Conservation (phyloP, 2,329 filamentous ascomycete species). For the Fusarium floridanum region DNA sequence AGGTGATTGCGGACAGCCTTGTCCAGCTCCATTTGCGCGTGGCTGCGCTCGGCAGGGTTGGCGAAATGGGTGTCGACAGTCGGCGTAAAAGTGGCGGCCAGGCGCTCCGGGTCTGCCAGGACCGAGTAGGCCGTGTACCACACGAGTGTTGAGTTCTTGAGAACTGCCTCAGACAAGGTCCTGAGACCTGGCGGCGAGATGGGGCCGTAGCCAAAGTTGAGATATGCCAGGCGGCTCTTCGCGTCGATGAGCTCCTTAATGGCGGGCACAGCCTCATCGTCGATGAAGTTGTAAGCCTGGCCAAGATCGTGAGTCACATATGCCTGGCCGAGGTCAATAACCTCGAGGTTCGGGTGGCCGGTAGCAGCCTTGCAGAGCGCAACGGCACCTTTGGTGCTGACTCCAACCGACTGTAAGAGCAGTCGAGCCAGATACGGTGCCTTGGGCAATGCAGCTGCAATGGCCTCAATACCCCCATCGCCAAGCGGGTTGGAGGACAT, state of each 20-base stretch:
- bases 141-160: conserved; percentile 50
- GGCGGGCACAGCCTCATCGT: conserved; percentile 51
- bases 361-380: conserved; percentile 54
- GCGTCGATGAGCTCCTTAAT: conserved; percentile 52
- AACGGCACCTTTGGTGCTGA: conserved; percentile 55
- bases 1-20: conserved; percentile 50
- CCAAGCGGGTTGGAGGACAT: conserved; percentile 56
- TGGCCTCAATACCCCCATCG: conserved; percentile 47
- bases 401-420: conserved; percentile 59
- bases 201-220: conserved; percentile 58
- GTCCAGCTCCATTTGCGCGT: conserved; percentile 44
- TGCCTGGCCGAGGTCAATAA: conserved; percentile 60
- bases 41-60: conserved; percentile 41
- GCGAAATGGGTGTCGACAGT: conserved; percentile 43
- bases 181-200: conserved; percentile 48
- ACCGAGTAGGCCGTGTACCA: conserved; percentile 55
- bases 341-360: conserved; percentile 51
- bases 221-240: conserved; percentile 52
- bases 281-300: conserved; percentile 62
- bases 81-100: conserved; percentile 47
- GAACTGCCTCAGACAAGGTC: conserved; percentile 47
- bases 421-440: conserved; percentile 53
- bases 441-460: conserved; percentile 49
- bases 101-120: conserved; percentile 45
- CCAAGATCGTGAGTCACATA: conserved; percentile 61